phyloP scores from a whole-genome alignment of 306 rosid species.

The Gleditsia sinensis region DNA sequence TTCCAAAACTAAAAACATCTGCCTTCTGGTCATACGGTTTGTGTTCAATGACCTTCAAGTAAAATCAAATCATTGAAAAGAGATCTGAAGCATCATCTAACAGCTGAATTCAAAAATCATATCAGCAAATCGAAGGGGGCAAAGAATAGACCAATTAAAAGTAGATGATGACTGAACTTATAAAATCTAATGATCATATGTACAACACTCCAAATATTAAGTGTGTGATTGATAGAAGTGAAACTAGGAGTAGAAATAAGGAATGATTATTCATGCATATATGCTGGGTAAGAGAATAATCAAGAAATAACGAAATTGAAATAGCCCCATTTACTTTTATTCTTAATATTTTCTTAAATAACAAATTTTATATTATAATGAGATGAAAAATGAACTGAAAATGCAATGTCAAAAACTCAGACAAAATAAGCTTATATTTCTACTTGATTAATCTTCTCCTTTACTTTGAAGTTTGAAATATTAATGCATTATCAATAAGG shows the following conservation, averaged over 20 bases:
- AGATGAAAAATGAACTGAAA: neutral
- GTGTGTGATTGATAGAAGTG: slow-evolving; percentile 5
- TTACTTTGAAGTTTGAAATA: neutral
- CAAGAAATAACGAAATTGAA: slow-evolving; percentile 14
- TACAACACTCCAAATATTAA: neutral
- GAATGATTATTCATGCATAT: neutral
- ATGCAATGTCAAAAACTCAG: neutral
- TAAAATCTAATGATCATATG: slow-evolving; percentile 6
- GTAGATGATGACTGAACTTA: neutral
- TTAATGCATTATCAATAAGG: neutral
- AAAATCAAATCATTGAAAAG: slow-evolving; percentile 39
- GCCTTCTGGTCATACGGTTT: slow-evolving; percentile 97
- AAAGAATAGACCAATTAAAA: neutral
- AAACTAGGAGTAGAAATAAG: slow-evolving; percentile 10
- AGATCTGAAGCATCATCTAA: slow-evolving; percentile 27
- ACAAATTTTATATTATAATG: neutral
- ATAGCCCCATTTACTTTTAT: slow-evolving; percentile 27
- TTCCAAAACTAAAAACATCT: slow-evolving; percentile 95
- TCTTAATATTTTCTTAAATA: slow-evolving; percentile 1
- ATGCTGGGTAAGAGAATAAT: slow-evolving; percentile 16
- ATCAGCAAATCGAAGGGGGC: slow-evolving; percentile 19
- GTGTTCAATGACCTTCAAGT: slow-evolving; percentile 93
- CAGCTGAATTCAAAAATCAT: slow-evolving; percentile 32
- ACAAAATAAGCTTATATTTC: neutral
- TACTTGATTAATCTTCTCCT: neutral